A percentile compares a stretch with the other conserved stretches of the same genome.
These are phyloP conservation scores for Cutaneotrichosporon sp. DNA, from an alignment of 1,284 basidiomycete genomes.

Conservation along the genomic window DNA sequence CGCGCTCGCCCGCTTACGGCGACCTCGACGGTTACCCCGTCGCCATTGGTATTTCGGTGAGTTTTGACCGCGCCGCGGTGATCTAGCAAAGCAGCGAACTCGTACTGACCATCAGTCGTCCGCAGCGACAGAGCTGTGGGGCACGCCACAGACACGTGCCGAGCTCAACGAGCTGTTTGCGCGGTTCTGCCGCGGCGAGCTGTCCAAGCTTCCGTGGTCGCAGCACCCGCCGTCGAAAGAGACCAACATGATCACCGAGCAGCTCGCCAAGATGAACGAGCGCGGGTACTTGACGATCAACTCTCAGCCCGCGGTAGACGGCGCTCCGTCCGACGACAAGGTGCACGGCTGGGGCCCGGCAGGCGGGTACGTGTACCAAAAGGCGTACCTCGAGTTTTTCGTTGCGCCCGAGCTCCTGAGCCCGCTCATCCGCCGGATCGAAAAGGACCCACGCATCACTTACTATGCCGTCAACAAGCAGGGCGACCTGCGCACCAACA, in stretches of 20 bases:
- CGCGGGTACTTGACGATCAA: slow-evolving; percentile 96
- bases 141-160: slow-evolving; percentile 59
- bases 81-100: neutral
- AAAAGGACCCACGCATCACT: slow-evolving; percentile 82
- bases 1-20: slow-evolving; percentile 92
- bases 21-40: slow-evolving; percentile 93
- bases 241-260: slow-evolving; percentile 72
- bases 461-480: slow-evolving; percentile 74
- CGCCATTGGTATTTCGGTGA: slow-evolving; percentile 63
- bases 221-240: slow-evolving; percentile 80
- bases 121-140: slow-evolving; percentile 83
- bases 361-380: slow-evolving; percentile 90
- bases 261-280: slow-evolving; percentile 78
- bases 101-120: slow-evolving; percentile 18
- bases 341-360: slow-evolving; percentile 90
- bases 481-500: slow-evolving; percentile 93
- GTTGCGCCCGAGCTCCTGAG: slow-evolving; percentile 69
- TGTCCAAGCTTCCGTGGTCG: slow-evolving; percentile 89
- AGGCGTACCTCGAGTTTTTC: slow-evolving; percentile 98
- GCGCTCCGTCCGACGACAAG: slow-evolving; percentile 76
- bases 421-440: slow-evolving; percentile 74
- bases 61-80: neutral
- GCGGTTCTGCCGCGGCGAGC: slow-evolving; percentile 66
- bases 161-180: slow-evolving; percentile 69
- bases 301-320: slow-evolving; percentile 95